Evolutionary conservation across 495 filamentous ascomycete species (phyloP), one percentile per base, ranked within the genome.

Genomic region (Annulohypoxylon moriforme): DNA sequence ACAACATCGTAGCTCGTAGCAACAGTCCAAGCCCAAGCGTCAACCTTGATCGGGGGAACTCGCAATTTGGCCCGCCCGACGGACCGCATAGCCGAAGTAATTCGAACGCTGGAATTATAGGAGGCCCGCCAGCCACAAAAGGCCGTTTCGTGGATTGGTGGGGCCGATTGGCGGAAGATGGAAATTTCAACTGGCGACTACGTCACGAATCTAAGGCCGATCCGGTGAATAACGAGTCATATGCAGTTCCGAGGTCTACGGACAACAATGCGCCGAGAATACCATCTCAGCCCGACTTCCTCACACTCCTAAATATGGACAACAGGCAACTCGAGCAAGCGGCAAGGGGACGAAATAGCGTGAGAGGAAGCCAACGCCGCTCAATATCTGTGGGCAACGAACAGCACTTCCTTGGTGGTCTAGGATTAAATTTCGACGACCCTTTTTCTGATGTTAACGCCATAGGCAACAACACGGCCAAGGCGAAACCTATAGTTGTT

Each of bases 1-100:
- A 74, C 29, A 71, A 75, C 10, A 64, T 83, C 18, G 74, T 82
- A 40, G 70, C 80, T 16, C 75, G 79, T 24, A 77, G 77, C 53
- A 73, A 70, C 25, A 75, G 72, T 63, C 76, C 78, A 6, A 76
- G 77, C 7, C 83, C 81, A 0, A 85, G 80, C 24, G 82, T 85
- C 33, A 84, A 86, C 64, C 75, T 85, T 31, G 79, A 86, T 74
- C 76, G 82, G 38, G 83, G 84, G 11, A 85, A 81, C 64, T 86
- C 84, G 3, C 85, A 86, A 64, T 87, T 85, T 69, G 77, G 85
- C 25, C 80, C 83, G 14, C 71, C 80, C 10, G 70, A 60, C 44
- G 73, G 60, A 31, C 61, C 56, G 40, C 81, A 82, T 69, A 84
- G 81, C 58, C 80, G 79, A n/a, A 77, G 74, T 52, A 78, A 77